Conservation (phyloP, 1,284 basidiomycete genomes). For the Cerioporus squamosus region DNA sequence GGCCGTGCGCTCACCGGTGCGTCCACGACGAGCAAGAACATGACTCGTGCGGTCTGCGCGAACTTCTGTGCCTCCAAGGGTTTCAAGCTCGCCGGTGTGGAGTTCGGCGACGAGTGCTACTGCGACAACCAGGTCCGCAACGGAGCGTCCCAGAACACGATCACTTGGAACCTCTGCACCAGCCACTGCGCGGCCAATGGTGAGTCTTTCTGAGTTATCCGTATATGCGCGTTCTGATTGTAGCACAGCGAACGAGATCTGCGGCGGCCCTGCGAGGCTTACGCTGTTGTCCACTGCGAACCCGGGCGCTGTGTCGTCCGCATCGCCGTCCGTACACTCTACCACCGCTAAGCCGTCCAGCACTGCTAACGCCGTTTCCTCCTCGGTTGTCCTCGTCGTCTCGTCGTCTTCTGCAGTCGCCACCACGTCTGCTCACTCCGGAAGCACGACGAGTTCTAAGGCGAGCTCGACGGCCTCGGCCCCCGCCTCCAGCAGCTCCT, state of each 20-base stretch:
- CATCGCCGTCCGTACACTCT: slow-evolving; percentile 5
- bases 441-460: slow-evolving; percentile 12
- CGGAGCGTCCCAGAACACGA: slow-evolving; percentile 27
- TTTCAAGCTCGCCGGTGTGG: slow-evolving; percentile 31
- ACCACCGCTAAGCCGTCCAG: slow-evolving; percentile 2
- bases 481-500: neutral
- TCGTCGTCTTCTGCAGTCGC: slow-evolving; percentile 1
- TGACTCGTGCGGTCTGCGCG: slow-evolving; percentile 31
- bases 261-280: slow-evolving; percentile 32
- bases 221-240: neutral
- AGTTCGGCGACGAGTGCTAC: slow-evolving; percentile 35
- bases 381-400: neutral
- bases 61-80: slow-evolving; percentile 31
- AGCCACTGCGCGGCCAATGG: slow-evolving; percentile 31
- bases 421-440: slow-evolving; percentile 12
- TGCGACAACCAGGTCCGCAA: slow-evolving; percentile 34
- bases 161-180: slow-evolving; percentile 30
- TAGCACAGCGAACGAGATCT: slow-evolving; percentile 24
- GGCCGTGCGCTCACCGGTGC: slow-evolving; percentile 33
- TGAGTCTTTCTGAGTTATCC: slow-evolving; percentile 14
- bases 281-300: slow-evolving; percentile 22
- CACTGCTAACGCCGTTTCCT: slow-evolving; percentile 1
- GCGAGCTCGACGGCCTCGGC: neutral
- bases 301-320: slow-evolving; percentile 15
- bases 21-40: slow-evolving; percentile 24